Evolutionary conservation across 2,329 filamentous ascomycete genomes (phyloP), one percentile per base, ranked within the genome.

Genomic region (Mycogone perniciosa): DNA sequence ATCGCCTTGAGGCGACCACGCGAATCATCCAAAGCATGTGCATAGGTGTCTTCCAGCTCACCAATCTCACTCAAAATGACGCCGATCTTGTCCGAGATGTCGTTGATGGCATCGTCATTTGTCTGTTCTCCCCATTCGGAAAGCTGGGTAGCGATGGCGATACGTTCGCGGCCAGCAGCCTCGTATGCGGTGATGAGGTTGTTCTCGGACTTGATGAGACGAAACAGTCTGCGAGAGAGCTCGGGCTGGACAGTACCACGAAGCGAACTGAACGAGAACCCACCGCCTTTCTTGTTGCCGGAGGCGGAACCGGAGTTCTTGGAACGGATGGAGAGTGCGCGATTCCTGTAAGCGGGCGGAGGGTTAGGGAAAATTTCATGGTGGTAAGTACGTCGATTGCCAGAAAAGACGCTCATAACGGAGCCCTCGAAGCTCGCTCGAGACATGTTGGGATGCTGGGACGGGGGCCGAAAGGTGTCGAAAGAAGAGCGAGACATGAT

Each of bases 101-200:
- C 93, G 47, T 83, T 89, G 62, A 97, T 77, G 46, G 84, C 82
- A 55, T 95, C 89, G 63, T 99, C 93, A 48, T 82, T 81, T 2
- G 91, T 96, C 54, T 88, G 81, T 72, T 97, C 91, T 52, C 93
- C 93, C 93, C 93, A 99, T 60, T 97, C 91, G 6, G 89, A 95
- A 41, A 99, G 81, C 73, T 97, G 92, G 8, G 84, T 83, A 11
- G 91, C 93, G 62, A 97, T 90, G 45, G 83, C 82, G 54, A 89
- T 73, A 51, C 90, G 88, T 74, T 96, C 92, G 53, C 86, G 86
- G 44, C 85, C 89, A 6, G 92, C 93, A 6, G 82, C 74, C 72
- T 96, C 89, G 72, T 96, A 86, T 44, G 88, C 86, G 45, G 80
- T 77, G 62, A 97, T 90, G 34, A 91, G 84, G 64, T 86, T 84